These are phyloP conservation scores for Aegilops umbellulata DNA, from an alignment of 176 grass and related monocot species.

Conservation along the genomic window DNA sequence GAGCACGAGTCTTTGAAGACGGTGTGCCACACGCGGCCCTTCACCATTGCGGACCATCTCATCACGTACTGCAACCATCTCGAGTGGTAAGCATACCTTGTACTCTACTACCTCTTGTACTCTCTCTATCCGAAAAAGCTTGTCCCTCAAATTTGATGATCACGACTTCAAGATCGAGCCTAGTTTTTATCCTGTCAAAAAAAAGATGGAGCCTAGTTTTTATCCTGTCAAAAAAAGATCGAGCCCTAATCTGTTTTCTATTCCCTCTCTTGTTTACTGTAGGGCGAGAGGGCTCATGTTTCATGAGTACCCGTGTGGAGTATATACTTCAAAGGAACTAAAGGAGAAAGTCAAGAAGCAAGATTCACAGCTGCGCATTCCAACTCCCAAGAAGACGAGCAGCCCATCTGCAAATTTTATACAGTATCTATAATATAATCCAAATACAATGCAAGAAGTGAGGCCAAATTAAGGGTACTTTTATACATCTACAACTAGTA, in stretches of 20 bases:
- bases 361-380: not conserved
- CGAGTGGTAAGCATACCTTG: not conserved
- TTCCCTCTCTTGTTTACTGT: not conserved
- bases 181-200: not conserved
- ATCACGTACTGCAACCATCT: conserved; percentile 24
- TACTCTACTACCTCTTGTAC: too few species aligned
- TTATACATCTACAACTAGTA: not conserved
- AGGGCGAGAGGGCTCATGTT: conserved; percentile 31
- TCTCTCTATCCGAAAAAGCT: too few species aligned
- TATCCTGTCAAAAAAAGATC: not conserved
- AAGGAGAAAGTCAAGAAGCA: not conserved
- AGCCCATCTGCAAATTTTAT: not conserved
- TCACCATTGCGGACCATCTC: conserved; percentile 25
- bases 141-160: not conserved
- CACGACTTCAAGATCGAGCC: not conserved
- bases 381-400: not conserved
- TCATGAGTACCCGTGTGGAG: not conserved
- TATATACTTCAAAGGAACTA: not conserved
- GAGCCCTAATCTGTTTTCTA: not conserved
- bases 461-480: not conserved
- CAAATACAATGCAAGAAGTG: not conserved
- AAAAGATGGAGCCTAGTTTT: not conserved
- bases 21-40: not conserved
- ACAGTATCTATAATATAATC: not conserved
- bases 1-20: too few species aligned